These are phyloP conservation scores for Exophiala viscosa DNA, from an alignment of 2,329 filamentous ascomycete genomes.

Conservation along the genomic window DNA sequence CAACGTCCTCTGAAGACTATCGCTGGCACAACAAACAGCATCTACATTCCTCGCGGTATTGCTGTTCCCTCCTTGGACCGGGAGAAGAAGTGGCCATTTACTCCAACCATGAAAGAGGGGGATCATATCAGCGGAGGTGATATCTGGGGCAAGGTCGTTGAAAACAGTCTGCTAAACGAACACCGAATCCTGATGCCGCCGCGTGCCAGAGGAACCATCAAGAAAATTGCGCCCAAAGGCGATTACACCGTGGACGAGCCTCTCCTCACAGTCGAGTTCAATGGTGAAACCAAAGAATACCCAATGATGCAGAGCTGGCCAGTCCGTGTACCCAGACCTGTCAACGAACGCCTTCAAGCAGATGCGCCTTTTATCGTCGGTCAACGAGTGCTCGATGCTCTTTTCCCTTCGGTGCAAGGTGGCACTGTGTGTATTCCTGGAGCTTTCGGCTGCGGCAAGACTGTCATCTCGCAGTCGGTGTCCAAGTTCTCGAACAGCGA, in stretches of 20 bases:
- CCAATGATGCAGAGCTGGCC: conserved; percentile 99
- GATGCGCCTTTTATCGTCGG: conserved; percentile 92
- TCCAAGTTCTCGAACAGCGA: conserved; percentile 99
- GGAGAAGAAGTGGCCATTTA: conserved; percentile 94
- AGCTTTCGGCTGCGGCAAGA: conserved; percentile 98
- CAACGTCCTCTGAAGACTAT: conserved; percentile 91
- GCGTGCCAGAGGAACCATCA: conserved; percentile 85
- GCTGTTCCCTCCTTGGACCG: conserved; percentile 82
- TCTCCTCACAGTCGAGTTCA: conserved; percentile 92
- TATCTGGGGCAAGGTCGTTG: conserved; percentile 89
- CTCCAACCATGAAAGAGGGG: conserved; percentile 82
- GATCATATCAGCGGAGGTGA: conserved; percentile 97
- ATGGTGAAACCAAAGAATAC: conserved; percentile 89
- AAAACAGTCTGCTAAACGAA: conserved; percentile 90
- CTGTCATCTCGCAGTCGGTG: conserved; percentile 95
- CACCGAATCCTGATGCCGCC: conserved; percentile 93
- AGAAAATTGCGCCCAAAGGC: conserved; percentile 81
- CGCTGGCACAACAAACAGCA: conserved; percentile 70
- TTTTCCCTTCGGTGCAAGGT: conserved; percentile 95
- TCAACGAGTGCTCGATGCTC: conserved; percentile 90
- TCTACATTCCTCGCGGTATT: conserved; percentile 97
- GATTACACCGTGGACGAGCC: conserved; percentile 92
- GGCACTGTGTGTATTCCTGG: conserved; percentile 97
- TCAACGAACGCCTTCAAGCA: conserved; percentile 86
- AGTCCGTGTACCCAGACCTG: conserved; percentile 89